Percentiles rank a stretch among this genome's conserved stretches.
These are phyloP conservation scores for Trypanosoma scelopori DNA, from an alignment of 208 protist species.

Conservation along the genomic window DNA sequence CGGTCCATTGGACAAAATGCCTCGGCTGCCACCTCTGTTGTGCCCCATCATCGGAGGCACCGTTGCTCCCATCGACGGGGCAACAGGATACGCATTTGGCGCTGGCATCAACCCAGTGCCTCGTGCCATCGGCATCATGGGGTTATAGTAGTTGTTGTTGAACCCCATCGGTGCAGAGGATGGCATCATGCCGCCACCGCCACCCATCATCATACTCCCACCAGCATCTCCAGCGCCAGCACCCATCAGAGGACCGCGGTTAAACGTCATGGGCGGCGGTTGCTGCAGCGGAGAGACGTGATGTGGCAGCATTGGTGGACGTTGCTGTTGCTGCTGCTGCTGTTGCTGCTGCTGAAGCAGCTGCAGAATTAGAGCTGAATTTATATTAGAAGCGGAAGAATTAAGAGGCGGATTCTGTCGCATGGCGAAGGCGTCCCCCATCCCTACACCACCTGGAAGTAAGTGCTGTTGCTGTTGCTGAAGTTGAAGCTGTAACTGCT, in stretches of 20 bases:
- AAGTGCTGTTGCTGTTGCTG: constrained; percentile 23
- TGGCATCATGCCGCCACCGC: constrained; percentile 27
- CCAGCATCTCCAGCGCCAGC: neutral
- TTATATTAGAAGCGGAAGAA: constrained; percentile 3
- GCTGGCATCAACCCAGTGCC: constrained; percentile 21
- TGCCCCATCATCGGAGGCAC: constrained; percentile 2
- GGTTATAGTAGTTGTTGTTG: constrained; percentile 23
- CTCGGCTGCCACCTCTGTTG: constrained; percentile 9
- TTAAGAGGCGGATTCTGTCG: constrained; percentile 3
- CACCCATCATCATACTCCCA: constrained; percentile 18
- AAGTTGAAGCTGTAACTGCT: constrained; percentile 23
- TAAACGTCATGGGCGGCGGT: constrained; percentile 26
- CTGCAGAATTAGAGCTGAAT: constrained; percentile 16
- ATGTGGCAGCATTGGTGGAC: constrained; percentile 1
- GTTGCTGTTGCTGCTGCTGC: constrained; percentile 17
- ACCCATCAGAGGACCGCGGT: constrained; percentile 1
- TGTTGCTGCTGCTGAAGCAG: constrained; percentile 24
- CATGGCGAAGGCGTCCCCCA: constrained; percentile 12
- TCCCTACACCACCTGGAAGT: neutral
- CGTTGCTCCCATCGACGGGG: neutral
- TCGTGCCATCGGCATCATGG: constrained; percentile 20
- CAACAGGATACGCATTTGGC: constrained; percentile 5
- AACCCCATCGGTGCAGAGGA: neutral
- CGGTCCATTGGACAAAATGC: neutral
- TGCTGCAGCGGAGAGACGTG: constrained; percentile 25